These are phyloP conservation scores for Chenopodium quinoa DNA, from an alignment of 148 eudicot species.

Conservation along the genomic window DNA sequence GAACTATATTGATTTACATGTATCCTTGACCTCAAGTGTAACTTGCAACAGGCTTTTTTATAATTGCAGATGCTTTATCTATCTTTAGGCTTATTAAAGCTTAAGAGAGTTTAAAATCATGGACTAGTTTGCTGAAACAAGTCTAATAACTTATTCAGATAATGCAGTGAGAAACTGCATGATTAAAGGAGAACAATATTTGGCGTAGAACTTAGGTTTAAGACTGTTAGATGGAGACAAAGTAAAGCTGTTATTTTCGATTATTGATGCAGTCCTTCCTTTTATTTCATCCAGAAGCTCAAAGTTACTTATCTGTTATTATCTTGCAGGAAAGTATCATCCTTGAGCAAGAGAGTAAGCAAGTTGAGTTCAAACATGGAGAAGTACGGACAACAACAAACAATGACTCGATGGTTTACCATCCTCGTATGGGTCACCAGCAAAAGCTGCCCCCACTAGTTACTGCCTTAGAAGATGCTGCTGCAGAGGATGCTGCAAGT, in stretches of 20 bases:
- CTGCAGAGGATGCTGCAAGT: conserved; percentile 58
- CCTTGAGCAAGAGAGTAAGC: conserved; percentile 23
- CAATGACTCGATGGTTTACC: neutral
- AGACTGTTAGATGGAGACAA: neutral
- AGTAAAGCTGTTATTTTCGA: no score
- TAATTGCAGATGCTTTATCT: neutral
- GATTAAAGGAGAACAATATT: neutral
- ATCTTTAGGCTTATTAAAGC: neutral
- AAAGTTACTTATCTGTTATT: neutral
- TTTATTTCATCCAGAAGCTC: neutral
- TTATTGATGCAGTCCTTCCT: neutral
- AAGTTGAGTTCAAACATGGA: conserved; percentile 12
- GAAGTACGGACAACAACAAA: conserved; percentile 4
- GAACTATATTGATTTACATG: no score
- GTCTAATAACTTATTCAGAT: neutral
- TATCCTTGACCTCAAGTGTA: no score
- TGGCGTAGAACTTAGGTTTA: neutral
- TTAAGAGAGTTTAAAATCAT: neutral
- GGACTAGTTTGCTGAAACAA: neutral
- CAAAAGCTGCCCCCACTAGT: conserved; percentile 49
- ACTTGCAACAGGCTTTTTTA: no score
- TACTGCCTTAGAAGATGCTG: conserved; percentile 55
- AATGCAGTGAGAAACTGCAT: neutral
- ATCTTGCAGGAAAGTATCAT: conserved; percentile 34
- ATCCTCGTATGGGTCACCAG: neutral